Conservation (phyloP, 2,329 filamentous ascomycete genomes). For the Pseudopithomyces maydicus region DNA sequence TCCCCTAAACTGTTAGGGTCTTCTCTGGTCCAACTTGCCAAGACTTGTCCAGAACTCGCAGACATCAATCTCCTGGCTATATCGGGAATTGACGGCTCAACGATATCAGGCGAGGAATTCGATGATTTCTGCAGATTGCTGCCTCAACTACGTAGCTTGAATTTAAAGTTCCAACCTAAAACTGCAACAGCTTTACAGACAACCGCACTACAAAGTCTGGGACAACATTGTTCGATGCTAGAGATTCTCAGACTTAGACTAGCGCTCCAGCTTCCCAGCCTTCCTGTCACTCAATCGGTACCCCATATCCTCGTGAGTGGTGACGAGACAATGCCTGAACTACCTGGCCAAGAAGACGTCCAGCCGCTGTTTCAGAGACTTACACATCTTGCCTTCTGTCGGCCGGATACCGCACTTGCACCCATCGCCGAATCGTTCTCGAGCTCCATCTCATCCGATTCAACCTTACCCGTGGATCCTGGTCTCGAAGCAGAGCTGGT, state of each 20-base stretch:
- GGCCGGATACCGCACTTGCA: slow-evolving; percentile 32
- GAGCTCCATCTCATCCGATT: slow-evolving; percentile 14
- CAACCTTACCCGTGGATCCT: slow-evolving; percentile 18
- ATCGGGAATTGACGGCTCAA: slow-evolving; percentile 34
- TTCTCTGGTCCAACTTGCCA: slow-evolving; percentile 25
- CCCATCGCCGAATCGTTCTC: slow-evolving; percentile 20
- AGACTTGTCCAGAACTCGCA: slow-evolving; percentile 27
- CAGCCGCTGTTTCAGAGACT: slow-evolving; percentile 30
- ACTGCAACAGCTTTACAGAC: slow-evolving; percentile 28
- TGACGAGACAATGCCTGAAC: slow-evolving; percentile 4
- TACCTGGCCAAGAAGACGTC: background rate
- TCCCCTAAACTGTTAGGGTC: slow-evolving; percentile 27
- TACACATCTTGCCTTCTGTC: slow-evolving; percentile 33
- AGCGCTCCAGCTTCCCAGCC: slow-evolving; percentile 25
- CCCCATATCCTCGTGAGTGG: slow-evolving; percentile 14
- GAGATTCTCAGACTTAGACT: slow-evolving; percentile 35
- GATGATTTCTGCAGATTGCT: slow-evolving; percentile 31
- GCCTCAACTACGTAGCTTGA: slow-evolving; percentile 27
- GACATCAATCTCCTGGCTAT: slow-evolving; percentile 31
- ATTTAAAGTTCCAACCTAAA: slow-evolving; percentile 33
- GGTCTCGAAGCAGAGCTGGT: slow-evolving; percentile 33
- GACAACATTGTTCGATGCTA: slow-evolving; percentile 28
- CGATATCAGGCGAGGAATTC: slow-evolving; percentile 31
- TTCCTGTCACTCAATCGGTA: slow-evolving; percentile 14
- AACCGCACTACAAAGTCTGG: slow-evolving; percentile 34